A percentile compares a stretch with the other conserved stretches of the same genome.
Conservation (phyloP, 176 grass and related monocot genomes). For the Aegilops umbellulata region DNA sequence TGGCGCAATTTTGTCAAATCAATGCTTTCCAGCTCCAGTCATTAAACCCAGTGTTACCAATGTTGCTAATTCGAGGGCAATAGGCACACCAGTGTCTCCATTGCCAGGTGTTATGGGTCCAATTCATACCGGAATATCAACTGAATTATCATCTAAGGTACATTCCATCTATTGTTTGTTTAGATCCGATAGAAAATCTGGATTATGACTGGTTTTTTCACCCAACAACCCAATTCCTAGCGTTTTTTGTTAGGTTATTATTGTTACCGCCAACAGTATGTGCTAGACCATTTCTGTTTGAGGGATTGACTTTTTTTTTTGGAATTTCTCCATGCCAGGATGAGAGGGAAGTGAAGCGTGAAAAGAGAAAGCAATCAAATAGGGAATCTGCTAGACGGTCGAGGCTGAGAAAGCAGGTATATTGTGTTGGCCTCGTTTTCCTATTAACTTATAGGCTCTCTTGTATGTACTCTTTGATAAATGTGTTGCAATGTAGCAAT, state of each 20-base stretch:
- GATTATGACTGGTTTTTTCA: not conserved
- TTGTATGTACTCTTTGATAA: not conserved
- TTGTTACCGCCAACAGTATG: not conserved
- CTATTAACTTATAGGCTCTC: not conserved
- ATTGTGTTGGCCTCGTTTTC: slow-evolving; percentile 6
- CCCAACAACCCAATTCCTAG: not conserved
- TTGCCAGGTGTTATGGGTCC: slow-evolving; percentile 28
- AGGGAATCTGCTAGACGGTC: slow-evolving; percentile 95
- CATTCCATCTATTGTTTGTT: not conserved
- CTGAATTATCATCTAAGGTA: slow-evolving; percentile 74
- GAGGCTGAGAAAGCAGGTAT: slow-evolving; percentile 95
- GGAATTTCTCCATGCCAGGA: slow-evolving; percentile 41
- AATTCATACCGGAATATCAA: slow-evolving; percentile 33
- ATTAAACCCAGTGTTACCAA: slow-evolving; percentile 49
- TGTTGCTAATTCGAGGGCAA: slow-evolving; percentile 38
- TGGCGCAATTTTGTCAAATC: slow-evolving; percentile 33
- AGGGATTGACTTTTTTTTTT: not conserved
- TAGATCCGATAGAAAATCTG: not conserved
- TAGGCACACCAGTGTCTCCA: slow-evolving; percentile 36
- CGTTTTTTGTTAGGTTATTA: not conserved
- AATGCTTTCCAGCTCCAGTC: slow-evolving; percentile 44
- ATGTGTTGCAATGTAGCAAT: not conserved
- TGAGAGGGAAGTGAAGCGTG: slow-evolving; percentile 74
- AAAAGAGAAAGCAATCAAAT: slow-evolving; percentile 89
- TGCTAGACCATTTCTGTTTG: not conserved